These are phyloP conservation scores for Quercus lobata DNA, from an alignment of 331 rosid genomes.

Conservation along the genomic window DNA sequence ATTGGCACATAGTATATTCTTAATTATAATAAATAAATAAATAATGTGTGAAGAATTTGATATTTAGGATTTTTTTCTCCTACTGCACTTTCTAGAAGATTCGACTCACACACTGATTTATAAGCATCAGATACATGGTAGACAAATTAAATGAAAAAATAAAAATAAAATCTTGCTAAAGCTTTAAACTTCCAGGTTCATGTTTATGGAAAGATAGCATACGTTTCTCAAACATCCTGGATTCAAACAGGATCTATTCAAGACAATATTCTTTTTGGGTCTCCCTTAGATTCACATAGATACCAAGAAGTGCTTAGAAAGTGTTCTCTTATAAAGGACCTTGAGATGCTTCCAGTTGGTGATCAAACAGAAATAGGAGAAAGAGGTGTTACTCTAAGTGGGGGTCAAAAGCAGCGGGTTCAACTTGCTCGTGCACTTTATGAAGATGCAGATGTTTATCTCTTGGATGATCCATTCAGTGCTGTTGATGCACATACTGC, in stretches of 20 bases:
- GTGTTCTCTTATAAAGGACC: neutral
- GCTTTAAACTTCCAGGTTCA: neutral
- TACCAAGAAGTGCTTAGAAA: neutral
- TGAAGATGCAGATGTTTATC: neutral
- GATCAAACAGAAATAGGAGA: constrained; percentile 5
- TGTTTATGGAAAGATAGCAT: constrained; percentile 8
- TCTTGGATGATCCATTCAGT: neutral
- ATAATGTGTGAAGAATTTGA: neutral
- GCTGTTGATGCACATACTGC: constrained; percentile 2
- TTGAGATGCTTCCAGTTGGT: neutral
- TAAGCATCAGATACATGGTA: neutral
- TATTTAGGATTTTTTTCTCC: neutral
- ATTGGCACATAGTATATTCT: neutral
- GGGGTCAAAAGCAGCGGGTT: constrained; percentile 2
- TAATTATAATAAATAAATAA: too few species aligned
- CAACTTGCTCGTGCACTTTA: constrained; percentile 3
- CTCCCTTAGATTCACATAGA: neutral
- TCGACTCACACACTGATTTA: neutral
- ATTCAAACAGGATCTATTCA: neutral
- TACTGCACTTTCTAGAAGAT: too few species aligned
- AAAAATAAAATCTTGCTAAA: neutral
- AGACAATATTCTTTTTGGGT: neutral
- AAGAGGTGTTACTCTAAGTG: constrained; percentile 5
- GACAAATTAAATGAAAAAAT: neutral
- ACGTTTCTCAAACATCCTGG: constrained; percentile 3